Conservation (phyloP, 2,329 filamentous ascomycete species). For the Fusarium bulbicola region DNA sequence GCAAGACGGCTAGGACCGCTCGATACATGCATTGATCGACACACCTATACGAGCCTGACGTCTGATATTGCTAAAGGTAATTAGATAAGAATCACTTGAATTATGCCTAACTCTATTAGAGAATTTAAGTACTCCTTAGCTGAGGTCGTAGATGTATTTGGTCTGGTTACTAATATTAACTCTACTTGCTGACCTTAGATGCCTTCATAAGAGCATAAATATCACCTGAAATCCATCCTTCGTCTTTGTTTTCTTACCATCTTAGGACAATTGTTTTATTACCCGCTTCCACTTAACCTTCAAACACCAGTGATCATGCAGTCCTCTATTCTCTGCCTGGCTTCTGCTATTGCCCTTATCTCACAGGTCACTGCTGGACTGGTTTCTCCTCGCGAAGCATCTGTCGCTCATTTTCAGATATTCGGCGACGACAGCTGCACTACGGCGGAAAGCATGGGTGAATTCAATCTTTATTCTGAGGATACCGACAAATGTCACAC, state of each 20-base stretch:
- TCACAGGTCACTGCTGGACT: not conserved
- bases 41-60: not conserved
- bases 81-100: not conserved
- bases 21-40: not conserved
- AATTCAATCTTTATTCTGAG: not conserved
- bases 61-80: not conserved
- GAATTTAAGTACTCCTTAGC: not conserved
- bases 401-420: not conserved
- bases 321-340: not conserved
- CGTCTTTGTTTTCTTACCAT: not conserved
- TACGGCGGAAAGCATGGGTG: not conserved
- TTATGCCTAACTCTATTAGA: not conserved
- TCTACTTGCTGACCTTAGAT: not conserved
- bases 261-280: fast-evolving
- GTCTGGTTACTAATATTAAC: not conserved
- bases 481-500: not conserved
- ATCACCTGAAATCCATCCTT: not conserved
- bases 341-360: not conserved
- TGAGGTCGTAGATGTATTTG: not conserved
- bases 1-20: not conserved
- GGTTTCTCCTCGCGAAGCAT: not conserved
- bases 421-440: not conserved
- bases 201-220: not conserved
- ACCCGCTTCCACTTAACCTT: not conserved
- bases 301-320: not conserved